Evolutionary conservation across 768 basidiomycete species (phyloP).

Genomic region (Serendipita indica): DNA sequence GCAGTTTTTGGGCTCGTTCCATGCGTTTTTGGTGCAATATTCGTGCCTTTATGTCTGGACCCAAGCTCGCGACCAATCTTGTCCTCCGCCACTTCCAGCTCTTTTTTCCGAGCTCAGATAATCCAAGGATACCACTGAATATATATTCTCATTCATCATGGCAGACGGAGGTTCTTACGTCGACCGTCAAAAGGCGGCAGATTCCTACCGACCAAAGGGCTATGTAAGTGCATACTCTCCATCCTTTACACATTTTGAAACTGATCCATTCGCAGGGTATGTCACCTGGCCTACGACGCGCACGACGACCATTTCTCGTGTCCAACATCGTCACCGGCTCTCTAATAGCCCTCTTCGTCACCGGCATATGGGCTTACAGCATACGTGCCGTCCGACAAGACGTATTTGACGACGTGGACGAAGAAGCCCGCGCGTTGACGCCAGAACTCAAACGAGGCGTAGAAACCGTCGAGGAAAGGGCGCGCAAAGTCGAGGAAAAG

Average conservation of each 20-base stretch:
- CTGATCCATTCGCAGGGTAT: slow-evolving; percentile 37
- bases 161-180: slow-evolving; percentile 23
- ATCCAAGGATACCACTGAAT: no score
- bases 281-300: slow-evolving; percentile 78
- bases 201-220: slow-evolving; percentile 38
- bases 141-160: no score
- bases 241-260: neutral
- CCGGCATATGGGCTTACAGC: slow-evolving; percentile 81
- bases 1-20: no score
- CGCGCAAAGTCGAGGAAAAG: slow-evolving; percentile 21
- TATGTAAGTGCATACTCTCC: slow-evolving; percentile 27
- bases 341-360: slow-evolving; percentile 53
- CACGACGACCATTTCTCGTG: slow-evolving; percentile 67
- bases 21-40: no score
- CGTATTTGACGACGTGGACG: slow-evolving; percentile 75
- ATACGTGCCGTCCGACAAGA: slow-evolving; percentile 92
- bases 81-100: no score
- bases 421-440: slow-evolving; percentile 50
- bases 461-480: slow-evolving; percentile 18
- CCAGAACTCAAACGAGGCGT: slow-evolving; percentile 21
- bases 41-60: no score
- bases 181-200: slow-evolving; percentile 28
- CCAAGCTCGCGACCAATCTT: no score
- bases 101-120: no score
- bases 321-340: slow-evolving; percentile 70